A percentile compares a stretch with the other conserved stretches of the same genome.
Evolutionary conservation across 2,329 filamentous ascomycete species (phyloP).

Genomic region (Calonectria pseudoturangicola): DNA sequence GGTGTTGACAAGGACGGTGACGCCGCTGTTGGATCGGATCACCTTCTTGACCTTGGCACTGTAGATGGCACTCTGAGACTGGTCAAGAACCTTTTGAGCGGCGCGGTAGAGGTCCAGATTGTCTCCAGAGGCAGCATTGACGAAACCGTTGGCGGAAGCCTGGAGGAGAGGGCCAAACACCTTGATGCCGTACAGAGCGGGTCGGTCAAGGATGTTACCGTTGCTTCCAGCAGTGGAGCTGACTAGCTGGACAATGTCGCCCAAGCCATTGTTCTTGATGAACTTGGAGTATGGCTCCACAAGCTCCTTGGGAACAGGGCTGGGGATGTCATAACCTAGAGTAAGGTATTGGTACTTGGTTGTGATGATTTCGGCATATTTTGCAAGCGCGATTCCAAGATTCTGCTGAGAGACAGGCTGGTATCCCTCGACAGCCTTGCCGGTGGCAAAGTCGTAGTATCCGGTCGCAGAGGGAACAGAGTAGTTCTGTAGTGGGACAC

Average conservation of each 20-base stretch:
- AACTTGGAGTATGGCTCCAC: constrained; percentile 28
- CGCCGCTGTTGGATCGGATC: constrained; percentile 10
- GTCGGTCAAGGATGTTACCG: constrained; percentile 19
- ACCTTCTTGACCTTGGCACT: constrained; percentile 14
- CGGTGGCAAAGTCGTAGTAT: constrained; percentile 22
- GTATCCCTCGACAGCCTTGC: not conserved
- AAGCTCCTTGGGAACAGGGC: constrained; percentile 30
- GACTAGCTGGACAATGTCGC: constrained; percentile 20
- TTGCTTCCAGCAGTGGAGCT: not conserved
- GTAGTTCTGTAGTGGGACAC: not conserved
- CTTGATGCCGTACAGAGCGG: constrained; percentile 29
- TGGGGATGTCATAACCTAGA: constrained; percentile 18
- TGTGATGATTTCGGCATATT: constrained; percentile 12
- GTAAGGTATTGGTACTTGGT: constrained; percentile 26
- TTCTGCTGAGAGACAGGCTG: not conserved
- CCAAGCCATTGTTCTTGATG: constrained; percentile 11
- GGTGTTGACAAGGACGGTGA: not conserved
- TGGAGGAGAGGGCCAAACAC: constrained; percentile 9
- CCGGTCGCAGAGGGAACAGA: accelerated
- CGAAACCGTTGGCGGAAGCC: not conserved
- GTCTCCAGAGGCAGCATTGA: constrained; percentile 28
- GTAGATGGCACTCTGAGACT: not conserved
- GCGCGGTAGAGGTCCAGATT: constrained; percentile 29
- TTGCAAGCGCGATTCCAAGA: not conserved
- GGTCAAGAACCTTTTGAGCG: not conserved